These are phyloP conservation scores for Coemansia guatemalensis DNA, from an alignment of 192 early-diverging fungal species.

Conservation along the genomic window DNA sequence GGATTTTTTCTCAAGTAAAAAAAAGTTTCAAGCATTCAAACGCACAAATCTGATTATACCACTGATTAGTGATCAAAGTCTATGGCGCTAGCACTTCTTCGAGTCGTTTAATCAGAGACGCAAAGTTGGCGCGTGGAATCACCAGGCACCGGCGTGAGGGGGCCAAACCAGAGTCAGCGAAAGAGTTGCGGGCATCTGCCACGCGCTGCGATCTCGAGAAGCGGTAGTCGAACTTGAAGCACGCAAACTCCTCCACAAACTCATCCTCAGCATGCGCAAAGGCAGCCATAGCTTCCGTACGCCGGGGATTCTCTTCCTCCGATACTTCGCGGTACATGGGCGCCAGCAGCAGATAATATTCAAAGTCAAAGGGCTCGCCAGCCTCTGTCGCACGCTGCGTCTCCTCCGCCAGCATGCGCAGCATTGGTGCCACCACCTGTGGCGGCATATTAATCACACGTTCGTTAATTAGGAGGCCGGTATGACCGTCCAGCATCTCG, in stretches of 20 bases:
- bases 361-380: constrained; percentile 73
- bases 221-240: constrained; percentile 77
- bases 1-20: no score
- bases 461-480: constrained; percentile 80
- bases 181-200: constrained; percentile 76
- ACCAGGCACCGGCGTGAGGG: constrained; percentile 68
- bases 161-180: constrained; percentile 82
- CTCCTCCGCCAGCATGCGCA: constrained; percentile 85
- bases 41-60: neutral
- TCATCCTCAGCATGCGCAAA: constrained; percentile 95
- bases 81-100: constrained; percentile 18
- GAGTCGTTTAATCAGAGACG: constrained; percentile 16
- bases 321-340: constrained; percentile 78
- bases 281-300: constrained; percentile 23
- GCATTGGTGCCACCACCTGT: constrained; percentile 87
- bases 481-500: constrained; percentile 39
- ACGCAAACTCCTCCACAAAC: constrained; percentile 75
- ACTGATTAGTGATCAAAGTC: neutral
- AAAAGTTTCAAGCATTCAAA: neutral
- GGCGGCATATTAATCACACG: constrained; percentile 97
- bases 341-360: constrained; percentile 76
- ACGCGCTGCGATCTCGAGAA: constrained; percentile 67
- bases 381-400: constrained; percentile 71
- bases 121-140: constrained; percentile 56
- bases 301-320: constrained; percentile 46